Percentiles rank a stretch among this genome's conserved stretches.
Conservation (phyloP, 148 eudicot species). For the Selenicereus undatus region DNA sequence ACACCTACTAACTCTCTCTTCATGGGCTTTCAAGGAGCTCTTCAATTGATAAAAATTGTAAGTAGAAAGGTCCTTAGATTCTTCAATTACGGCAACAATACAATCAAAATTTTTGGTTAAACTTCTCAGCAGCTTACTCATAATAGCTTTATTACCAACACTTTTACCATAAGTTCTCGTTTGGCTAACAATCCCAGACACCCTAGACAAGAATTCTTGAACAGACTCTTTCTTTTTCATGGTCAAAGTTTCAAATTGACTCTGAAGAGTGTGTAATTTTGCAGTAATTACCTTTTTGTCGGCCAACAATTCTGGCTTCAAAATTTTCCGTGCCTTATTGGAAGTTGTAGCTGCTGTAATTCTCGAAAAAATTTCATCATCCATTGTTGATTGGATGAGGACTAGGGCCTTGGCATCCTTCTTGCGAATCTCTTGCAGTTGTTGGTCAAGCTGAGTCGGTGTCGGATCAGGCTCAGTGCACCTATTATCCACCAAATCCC, state of each 20-base stretch:
- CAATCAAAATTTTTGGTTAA: too few species aligned
- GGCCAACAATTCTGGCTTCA: constrained; percentile 2
- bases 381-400: too few species aligned
- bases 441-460: neutral
- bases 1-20: neutral
- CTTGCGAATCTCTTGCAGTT: neutral
- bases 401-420: constrained; percentile 10
- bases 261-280: neutral
- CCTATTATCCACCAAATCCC: too few species aligned
- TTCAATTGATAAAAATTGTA: neutral
- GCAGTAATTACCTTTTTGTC: constrained; percentile 13
- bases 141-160: too few species aligned
- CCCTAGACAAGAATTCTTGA: neutral
- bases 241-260: neutral
- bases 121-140: too few species aligned
- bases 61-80: neutral
- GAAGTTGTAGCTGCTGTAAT: neutral
- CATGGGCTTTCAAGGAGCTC: neutral
- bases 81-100: constrained; percentile 2
- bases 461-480: too few species aligned
- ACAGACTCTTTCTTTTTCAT: constrained; percentile 1
- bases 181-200: neutral
- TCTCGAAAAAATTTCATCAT: neutral
- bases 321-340: constrained; percentile 5
- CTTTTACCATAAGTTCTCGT: too few species aligned